These are phyloP conservation scores for Sequoiadendron giganteum DNA, from an alignment of 75 land plant genomes.

Conservation along the genomic window DNA sequence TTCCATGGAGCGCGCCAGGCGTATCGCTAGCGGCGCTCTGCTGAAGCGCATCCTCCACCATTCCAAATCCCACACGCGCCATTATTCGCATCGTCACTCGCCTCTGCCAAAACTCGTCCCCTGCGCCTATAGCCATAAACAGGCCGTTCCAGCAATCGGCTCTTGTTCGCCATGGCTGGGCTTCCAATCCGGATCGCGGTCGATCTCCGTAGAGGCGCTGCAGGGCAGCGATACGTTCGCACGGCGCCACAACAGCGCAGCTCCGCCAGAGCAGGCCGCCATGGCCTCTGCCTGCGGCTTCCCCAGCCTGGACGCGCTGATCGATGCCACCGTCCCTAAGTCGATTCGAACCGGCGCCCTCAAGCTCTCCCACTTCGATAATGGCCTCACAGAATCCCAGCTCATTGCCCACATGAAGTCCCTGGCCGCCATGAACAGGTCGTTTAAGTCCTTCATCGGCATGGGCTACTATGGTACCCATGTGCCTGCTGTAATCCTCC, in stretches of 20 bases:
- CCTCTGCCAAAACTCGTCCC: constrained; percentile 4
- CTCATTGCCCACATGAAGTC: constrained; percentile 89
- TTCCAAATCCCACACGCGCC: constrained; percentile 3
- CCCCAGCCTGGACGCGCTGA: constrained; percentile 59
- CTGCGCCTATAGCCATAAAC: not conserved
- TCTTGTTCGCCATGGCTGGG: not conserved
- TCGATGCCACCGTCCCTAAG: constrained; percentile 95
- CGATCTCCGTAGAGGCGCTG: constrained; percentile 74
- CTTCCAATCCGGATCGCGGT: constrained; percentile 28
- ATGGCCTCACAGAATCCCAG: constrained; percentile 87
- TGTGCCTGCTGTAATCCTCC: constrained; percentile 89
- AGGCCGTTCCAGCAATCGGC: not conserved
- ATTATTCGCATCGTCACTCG: not conserved
- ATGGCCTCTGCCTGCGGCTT: constrained; percentile 83
- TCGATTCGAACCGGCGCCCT: constrained; percentile 54
- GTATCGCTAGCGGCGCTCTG: constrained; percentile 19
- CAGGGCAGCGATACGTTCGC: constrained; percentile 88
- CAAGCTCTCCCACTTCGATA: constrained; percentile 43
- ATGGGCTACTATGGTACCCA: constrained; percentile 94
- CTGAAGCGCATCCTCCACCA: constrained; percentile 21
- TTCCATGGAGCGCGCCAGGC: constrained; percentile 35
- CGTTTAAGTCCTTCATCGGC: constrained; percentile 89
- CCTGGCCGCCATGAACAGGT: constrained; percentile 80
- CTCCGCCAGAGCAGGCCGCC: constrained; percentile 67
- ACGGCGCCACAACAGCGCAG: constrained; percentile 87